Conservation (phyloP, 768 basidiomycete genomes). For the Suillus alpinus region DNA sequence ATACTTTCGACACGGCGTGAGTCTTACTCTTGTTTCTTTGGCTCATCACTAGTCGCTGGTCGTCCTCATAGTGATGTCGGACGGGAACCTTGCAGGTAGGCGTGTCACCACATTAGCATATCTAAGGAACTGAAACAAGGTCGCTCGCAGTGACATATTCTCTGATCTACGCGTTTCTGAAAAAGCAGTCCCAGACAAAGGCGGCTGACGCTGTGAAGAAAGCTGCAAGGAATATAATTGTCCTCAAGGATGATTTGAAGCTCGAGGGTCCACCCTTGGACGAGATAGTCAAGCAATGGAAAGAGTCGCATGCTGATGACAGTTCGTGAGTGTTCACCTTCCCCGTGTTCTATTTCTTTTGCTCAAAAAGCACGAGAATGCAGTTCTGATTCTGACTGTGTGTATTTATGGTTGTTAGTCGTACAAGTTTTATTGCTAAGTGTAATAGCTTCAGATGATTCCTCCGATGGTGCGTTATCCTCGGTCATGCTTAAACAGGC, state of each 20-base stretch:
- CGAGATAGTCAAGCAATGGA: constrained; percentile 68
- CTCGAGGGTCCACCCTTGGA: constrained; percentile 55
- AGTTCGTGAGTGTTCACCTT: constrained; percentile 21
- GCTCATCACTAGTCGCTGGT: background rate
- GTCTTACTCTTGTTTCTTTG: background rate
- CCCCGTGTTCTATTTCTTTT: constrained; percentile 2
- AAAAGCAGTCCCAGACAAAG: constrained; percentile 60
- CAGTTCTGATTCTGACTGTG: constrained; percentile 21
- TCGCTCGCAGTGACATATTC: constrained; percentile 62
- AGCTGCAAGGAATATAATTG: constrained; percentile 60
- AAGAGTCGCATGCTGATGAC: constrained; percentile 28
- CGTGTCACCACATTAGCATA: background rate
- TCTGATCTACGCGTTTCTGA: constrained; percentile 72
- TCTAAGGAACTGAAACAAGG: background rate
- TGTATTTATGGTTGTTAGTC: constrained; percentile 10
- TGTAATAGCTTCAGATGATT: constrained; percentile 22
- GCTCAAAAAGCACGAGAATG: constrained; percentile 4
- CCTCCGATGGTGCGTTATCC: constrained; percentile 24
- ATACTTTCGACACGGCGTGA: background rate
- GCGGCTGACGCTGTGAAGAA: constrained; percentile 74
- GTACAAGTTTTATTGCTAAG: constrained; percentile 6
- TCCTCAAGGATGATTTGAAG: constrained; percentile 53
- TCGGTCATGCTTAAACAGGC: background rate
- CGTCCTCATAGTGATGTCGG: constrained; percentile 30
- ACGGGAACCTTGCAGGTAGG: constrained; percentile 54